Percentiles rank a stretch among this genome's conserved stretches.
Conservation (phyloP, 305 asterid species). For the Andrographis paniculata region DNA sequence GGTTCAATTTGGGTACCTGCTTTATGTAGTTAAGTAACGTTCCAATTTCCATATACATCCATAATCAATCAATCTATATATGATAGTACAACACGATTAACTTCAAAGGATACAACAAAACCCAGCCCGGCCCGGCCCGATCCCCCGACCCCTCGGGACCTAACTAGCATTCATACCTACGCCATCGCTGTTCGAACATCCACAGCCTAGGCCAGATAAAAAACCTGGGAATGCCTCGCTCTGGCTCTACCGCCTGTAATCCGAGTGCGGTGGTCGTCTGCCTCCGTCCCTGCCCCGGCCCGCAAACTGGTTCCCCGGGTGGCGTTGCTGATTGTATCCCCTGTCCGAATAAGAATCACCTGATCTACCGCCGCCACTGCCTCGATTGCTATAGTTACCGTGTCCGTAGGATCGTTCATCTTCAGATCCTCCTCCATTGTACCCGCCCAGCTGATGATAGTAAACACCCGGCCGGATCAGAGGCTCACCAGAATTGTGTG, state of each 20-base stretch:
- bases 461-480: conserved; percentile 23
- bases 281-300: conserved; percentile 50
- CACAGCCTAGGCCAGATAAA: conserved; percentile 16
- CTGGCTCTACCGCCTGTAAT: conserved; percentile 34
- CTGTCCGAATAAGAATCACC: conserved; percentile 32
- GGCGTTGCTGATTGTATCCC: conserved; percentile 41
- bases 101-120: too few species aligned
- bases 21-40: too few species aligned
- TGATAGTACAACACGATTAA: conserved; percentile 9
- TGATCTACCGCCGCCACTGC: conserved; percentile 20
- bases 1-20: too few species aligned
- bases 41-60: not conserved
- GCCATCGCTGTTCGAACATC: conserved; percentile 4
- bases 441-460: conserved; percentile 29
- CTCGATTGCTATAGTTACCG: conserved; percentile 19
- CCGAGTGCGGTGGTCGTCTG: conserved; percentile 54
- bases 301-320: conserved; percentile 55
- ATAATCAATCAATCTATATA: not conserved
- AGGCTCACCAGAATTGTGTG: conserved; percentile 19
- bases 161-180: too few species aligned
- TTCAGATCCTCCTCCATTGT: conserved; percentile 20
- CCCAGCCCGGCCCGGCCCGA: too few species aligned
- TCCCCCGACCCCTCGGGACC: too few species aligned
- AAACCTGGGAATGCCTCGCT: not conserved
- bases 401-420: conserved; percentile 23